These are phyloP conservation scores for Cadophora malorum DNA, from an alignment of 2,329 filamentous ascomycete genomes.

Conservation along the genomic window DNA sequence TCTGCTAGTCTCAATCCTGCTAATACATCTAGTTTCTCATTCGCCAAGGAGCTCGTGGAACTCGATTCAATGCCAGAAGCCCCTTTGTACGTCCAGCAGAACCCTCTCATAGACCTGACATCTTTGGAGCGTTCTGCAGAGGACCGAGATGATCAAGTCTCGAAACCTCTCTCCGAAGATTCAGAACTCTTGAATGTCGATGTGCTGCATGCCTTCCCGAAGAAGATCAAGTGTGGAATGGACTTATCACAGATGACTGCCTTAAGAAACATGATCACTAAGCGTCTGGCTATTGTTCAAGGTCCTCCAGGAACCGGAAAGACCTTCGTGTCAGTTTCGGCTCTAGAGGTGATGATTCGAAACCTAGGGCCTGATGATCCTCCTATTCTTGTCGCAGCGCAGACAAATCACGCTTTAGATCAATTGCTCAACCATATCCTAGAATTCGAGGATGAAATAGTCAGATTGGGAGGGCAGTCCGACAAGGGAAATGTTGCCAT, in stretches of 20 bases:
- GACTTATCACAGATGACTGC: constrained; percentile 76
- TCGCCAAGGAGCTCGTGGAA: constrained; percentile 66
- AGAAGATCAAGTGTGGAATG: constrained; percentile 54
- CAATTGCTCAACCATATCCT: constrained; percentile 65
- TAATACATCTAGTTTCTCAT: constrained; percentile 53
- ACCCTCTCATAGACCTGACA: constrained; percentile 58
- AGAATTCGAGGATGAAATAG: constrained; percentile 64
- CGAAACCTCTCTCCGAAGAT: not conserved
- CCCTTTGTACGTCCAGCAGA: constrained; percentile 58
- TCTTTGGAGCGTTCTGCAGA: constrained; percentile 44
- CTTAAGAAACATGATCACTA: constrained; percentile 72
- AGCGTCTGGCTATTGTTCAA: constrained; percentile 77
- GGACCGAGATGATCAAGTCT: not conserved
- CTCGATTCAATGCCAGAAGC: constrained; percentile 53
- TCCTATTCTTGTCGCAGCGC: constrained; percentile 80
- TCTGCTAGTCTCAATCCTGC: not conserved
- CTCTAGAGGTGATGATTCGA: constrained; percentile 68
- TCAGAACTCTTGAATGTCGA: constrained; percentile 54
- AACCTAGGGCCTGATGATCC: constrained; percentile 63
- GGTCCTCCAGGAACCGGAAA: constrained; percentile 82
- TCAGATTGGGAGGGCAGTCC: constrained; percentile 56
- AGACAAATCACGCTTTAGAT: constrained; percentile 91
- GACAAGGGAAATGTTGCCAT: constrained; percentile 61
- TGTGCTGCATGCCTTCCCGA: constrained; percentile 61
- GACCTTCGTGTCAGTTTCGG: constrained; percentile 79